Evolutionary conservation across 2,329 filamentous ascomycete genomes (phyloP), one percentile per base, ranked within the genome.

Genomic region (Rutstroemia sp.): DNA sequence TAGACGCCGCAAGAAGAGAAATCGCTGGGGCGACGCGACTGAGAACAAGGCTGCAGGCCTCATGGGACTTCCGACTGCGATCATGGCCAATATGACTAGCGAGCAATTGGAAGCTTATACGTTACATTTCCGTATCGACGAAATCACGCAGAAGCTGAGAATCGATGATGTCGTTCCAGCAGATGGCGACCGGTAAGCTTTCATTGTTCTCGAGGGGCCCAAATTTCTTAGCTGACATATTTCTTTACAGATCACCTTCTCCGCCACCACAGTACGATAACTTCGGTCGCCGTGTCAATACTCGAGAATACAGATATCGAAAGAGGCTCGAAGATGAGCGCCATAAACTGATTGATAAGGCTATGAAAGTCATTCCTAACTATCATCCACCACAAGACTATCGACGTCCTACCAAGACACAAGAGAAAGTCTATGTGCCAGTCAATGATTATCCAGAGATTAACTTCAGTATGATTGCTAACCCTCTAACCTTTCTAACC

Each of bases 381-480:
- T 99, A 99, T 74, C 91, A 97, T 72, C 94, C 94, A 69, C 94
- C 94, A 58, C 90, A 92, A 81, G 94, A 99, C 74, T 99, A 99
- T 75, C 90, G 94, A 74, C 90, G 94, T 69, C 94, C 94, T 61
- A 97, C 92, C 73, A 99, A 99, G 88, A 99, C 94, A 72, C 94
- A 99, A 77, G 94, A 99, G 82, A 99, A 99, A 82, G 95, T 99
- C 88, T 99, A 99, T 74, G 94, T 99, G 74, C 94, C 94, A 73
- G 94, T 99, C 79, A 99, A 99, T 84, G 94, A 99, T 77, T 99
- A 99, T 75, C 94, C 94, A 81, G 94, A 99, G 77, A 97, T 99
- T 86, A 99, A 99, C 87, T 99, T 99, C 90, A 99, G 94, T 99
- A 96, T 92, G 92, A 92, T 94, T 92, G 87, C 92, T 96, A 96